These are phyloP conservation scores for Comarum palustre DNA, from an alignment of 306 rosid species.

Conservation along the genomic window DNA sequence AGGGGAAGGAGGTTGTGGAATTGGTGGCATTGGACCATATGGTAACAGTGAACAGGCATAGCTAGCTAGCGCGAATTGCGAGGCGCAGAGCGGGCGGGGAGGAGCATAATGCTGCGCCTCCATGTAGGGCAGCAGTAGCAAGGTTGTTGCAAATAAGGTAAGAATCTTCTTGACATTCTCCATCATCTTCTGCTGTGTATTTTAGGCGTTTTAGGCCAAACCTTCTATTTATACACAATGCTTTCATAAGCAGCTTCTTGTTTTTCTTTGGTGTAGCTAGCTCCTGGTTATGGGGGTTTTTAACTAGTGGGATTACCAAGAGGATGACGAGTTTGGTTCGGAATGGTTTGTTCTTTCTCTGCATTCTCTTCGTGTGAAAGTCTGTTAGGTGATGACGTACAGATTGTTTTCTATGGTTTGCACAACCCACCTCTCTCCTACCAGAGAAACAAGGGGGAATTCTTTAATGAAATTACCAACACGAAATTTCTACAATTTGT, in stretches of 20 bases:
- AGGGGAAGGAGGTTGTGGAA: constrained; percentile 23
- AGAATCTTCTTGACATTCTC: constrained; percentile 29
- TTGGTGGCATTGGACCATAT: constrained; percentile 27
- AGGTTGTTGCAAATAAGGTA: constrained; percentile 26
- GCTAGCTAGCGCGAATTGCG: constrained; percentile 65
- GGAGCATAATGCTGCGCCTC: constrained; percentile 26
- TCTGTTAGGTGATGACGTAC: constrained; percentile 43
- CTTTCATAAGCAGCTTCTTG: constrained; percentile 19
- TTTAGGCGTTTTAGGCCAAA: constrained; percentile 21
- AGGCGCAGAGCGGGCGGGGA: constrained; percentile 57
- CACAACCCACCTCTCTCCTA: constrained; percentile 34
- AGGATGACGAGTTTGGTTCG: constrained; percentile 47
- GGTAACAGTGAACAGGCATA: constrained; percentile 67
- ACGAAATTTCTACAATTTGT: neutral
- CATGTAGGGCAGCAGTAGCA: constrained; percentile 29
- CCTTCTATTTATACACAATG: constrained; percentile 39
- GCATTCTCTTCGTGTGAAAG: constrained; percentile 56
- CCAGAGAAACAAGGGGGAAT: neutral
- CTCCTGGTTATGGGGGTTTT: constrained; percentile 18
- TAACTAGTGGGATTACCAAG: constrained; percentile 36
- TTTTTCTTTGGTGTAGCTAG: constrained; percentile 22
- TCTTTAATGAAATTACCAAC: neutral
- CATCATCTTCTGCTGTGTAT: constrained; percentile 29
- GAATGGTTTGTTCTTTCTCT: constrained; percentile 23
- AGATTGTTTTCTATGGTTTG: constrained; percentile 12